A percentile compares a stretch with the other conserved stretches of the same genome.
Conservation (phyloP, 441 rosid species). For the Sinapis alba region DNA sequence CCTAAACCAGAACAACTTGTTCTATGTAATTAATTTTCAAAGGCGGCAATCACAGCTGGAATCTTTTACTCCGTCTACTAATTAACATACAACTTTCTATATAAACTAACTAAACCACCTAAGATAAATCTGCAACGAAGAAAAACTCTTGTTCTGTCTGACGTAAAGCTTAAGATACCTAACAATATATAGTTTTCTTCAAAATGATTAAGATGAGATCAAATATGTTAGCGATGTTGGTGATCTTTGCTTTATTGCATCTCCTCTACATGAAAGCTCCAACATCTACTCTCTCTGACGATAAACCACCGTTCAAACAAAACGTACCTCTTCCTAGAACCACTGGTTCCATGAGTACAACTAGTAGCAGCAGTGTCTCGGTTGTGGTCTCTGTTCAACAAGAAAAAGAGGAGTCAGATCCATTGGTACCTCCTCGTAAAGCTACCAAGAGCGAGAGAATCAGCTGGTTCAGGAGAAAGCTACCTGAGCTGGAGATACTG, state of each 20-base stretch:
- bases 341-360: neutral
- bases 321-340: constrained; percentile 20
- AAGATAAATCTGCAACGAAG: neutral
- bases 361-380: constrained; percentile 8
- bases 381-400: constrained; percentile 13
- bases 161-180: constrained; percentile 5
- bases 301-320: constrained; percentile 23
- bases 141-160: neutral
- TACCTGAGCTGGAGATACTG: constrained; percentile 51
- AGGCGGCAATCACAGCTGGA: neutral
- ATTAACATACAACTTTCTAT: neutral
- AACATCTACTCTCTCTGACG: constrained; percentile 7
- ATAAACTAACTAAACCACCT: neutral
- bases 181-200: constrained; percentile 19
- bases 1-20: constrained; percentile 15
- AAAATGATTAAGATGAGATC: constrained; percentile 22
- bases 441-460: constrained; percentile 46
- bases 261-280: constrained; percentile 37
- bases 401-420: constrained; percentile 40
- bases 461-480: constrained; percentile 46
- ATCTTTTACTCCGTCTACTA: neutral
- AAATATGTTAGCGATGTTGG: constrained; percentile 27
- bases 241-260: constrained; percentile 34
- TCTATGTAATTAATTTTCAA: neutral
- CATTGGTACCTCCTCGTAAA: constrained; percentile 46